These are phyloP conservation scores for Lasiosphaeria miniovina DNA, from an alignment of 495 filamentous ascomycete species.

Conservation along the genomic window DNA sequence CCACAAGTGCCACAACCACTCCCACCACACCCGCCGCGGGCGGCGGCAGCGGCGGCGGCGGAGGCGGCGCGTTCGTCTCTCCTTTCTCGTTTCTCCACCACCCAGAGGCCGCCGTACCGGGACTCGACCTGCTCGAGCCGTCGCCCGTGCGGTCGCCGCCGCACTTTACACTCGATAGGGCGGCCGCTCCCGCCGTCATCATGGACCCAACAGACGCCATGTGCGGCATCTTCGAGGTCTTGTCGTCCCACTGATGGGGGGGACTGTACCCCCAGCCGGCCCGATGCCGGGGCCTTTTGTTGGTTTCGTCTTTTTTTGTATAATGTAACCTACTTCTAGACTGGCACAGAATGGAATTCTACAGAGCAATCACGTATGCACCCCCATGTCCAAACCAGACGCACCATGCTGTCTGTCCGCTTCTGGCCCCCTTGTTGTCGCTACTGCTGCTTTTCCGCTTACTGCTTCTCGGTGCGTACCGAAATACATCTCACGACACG, in stretches of 20 bases:
- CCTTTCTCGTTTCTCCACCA: slow-evolving; percentile 20
- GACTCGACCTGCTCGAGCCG: slow-evolving; percentile 37
- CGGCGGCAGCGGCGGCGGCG: no score
- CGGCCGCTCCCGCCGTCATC: background rate
- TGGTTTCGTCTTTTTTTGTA: background rate
- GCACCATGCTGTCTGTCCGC: no score
- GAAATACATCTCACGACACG: no score
- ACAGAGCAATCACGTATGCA: no score
- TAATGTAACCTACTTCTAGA: background rate
- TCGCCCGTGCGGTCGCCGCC: slow-evolving; percentile 23
- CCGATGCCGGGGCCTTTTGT: background rate
- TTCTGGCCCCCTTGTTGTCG: no score
- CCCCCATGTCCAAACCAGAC: no score
- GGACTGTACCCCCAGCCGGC: slow-evolving; percentile 9
- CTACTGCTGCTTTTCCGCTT: no score
- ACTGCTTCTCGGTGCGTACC: no score
- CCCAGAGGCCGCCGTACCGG: slow-evolving; percentile 21
- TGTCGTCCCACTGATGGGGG: slow-evolving; percentile 22
- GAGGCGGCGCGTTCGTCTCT: slow-evolving; percentile 16
- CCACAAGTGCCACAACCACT: slow-evolving; percentile 27
- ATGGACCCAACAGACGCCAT: slow-evolving; percentile 27
- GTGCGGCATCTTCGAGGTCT: slow-evolving; percentile 38
- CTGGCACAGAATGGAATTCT: no score
- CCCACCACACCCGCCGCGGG: slow-evolving; percentile 25
- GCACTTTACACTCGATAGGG: slow-evolving; percentile 15